phyloP scores from a whole-genome alignment of 345 rosid species.

The thale cress (Arabidopsis thaliana) region TAIR10.1 NC_003076.8:24648001-24648500 shows the following conservation, averaged over 20 bases:
- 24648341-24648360: neutral
- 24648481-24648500: neutral
- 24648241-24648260: neutral
- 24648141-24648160: neutral
- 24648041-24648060: too few relatives aligned
- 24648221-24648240: neutral
- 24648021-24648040: too few relatives aligned
- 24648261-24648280: neutral
- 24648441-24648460: neutral
- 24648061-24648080: too few relatives aligned
- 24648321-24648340: constrained; percentile 9
- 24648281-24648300: neutral
- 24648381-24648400: too few relatives aligned
- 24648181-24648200: neutral
- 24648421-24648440: neutral
- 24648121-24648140: neutral
- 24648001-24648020: too few relatives aligned
- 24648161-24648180: neutral
- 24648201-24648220: neutral
- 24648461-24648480: neutral
- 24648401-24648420: neutral
- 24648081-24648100: neutral
- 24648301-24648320: neutral
- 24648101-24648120: neutral
- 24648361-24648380: neutral